Conservation (phyloP, 345 rosid species). For the Rhodamnia rubescens region DNA sequence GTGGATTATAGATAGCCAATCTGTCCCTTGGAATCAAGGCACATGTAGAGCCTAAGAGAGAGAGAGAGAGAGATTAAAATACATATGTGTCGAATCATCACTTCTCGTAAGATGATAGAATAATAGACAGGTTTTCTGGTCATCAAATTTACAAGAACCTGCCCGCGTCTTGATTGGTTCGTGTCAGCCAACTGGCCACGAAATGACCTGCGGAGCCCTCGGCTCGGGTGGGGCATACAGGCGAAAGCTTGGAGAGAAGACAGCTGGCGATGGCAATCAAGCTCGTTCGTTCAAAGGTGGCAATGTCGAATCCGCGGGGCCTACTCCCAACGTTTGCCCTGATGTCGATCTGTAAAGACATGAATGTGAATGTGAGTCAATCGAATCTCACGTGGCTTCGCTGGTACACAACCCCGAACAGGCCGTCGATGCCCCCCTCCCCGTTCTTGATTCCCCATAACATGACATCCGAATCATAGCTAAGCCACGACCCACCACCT, state of each 20-base stretch:
- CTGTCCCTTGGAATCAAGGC: not conserved
- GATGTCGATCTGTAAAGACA: not conserved
- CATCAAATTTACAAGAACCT: not conserved
- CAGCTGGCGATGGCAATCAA: conserved; percentile 19
- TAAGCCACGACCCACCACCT: not conserved
- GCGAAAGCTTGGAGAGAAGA: conserved; percentile 4
- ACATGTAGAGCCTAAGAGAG: not conserved
- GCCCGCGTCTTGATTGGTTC: not conserved
- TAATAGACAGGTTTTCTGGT: not conserved
- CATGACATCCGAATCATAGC: not conserved
- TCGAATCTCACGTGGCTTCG: conserved; percentile 26
- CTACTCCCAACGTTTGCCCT: not conserved
- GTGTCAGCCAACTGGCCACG: not conserved
- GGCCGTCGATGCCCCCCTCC: not conserved
- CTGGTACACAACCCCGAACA: conserved; percentile 2
- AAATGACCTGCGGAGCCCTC: not conserved
- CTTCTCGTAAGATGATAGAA: not conserved
- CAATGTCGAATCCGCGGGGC: not conserved
- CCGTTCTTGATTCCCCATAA: not conserved
- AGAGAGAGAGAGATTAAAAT: not conserved
- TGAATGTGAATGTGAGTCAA: not conserved
- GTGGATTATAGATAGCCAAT: not conserved
- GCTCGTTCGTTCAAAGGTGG: not conserved
- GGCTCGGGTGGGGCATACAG: not conserved
- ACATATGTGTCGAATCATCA: not conserved